These are phyloP conservation scores for Didymella pomorum DNA, from an alignment of 2,329 filamentous ascomycete genomes.

Conservation along the genomic window DNA sequence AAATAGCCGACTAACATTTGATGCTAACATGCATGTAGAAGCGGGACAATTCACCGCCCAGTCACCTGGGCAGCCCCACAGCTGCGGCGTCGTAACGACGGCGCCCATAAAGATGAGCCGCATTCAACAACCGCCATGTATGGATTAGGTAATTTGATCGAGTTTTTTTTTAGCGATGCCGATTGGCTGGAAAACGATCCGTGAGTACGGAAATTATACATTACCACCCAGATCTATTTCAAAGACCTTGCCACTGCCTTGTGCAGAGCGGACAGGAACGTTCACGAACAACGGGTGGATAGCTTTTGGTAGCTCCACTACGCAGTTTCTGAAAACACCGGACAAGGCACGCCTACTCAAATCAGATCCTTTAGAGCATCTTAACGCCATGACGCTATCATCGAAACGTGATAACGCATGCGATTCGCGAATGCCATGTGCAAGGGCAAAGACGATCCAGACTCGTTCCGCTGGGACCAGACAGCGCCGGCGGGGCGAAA, in stretches of 20 bases:
- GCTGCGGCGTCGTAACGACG: not conserved
- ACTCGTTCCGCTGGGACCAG: constrained; percentile 1
- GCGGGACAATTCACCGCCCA: not conserved
- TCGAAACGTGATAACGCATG: not conserved
- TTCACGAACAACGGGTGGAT: not conserved
- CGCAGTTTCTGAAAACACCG: constrained; percentile 1
- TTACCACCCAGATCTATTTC: not conserved
- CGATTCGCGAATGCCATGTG: constrained; percentile 1
- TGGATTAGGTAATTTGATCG: not conserved
- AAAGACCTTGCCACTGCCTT: not conserved
- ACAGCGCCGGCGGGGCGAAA: constrained; percentile 9
- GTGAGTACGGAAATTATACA: too few species aligned
- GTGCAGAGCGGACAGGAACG: not conserved
- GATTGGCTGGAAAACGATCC: too few species aligned
- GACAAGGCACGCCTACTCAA: not conserved
- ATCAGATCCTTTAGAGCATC: not conserved
- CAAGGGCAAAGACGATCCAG: constrained; percentile 13
- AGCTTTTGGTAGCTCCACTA: not conserved
- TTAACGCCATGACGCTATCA: constrained; percentile 1
- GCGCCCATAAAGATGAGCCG: not conserved
- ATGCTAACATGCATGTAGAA: not conserved
- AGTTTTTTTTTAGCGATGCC: too few species aligned
- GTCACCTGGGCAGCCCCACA: not conserved
- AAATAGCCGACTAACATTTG: not conserved
- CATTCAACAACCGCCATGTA: not conserved